Evolutionary conservation across 345 rosid genomes (phyloP), one percentile per base, ranked within the genome.

Genomic region (Linum trigynum): DNA sequence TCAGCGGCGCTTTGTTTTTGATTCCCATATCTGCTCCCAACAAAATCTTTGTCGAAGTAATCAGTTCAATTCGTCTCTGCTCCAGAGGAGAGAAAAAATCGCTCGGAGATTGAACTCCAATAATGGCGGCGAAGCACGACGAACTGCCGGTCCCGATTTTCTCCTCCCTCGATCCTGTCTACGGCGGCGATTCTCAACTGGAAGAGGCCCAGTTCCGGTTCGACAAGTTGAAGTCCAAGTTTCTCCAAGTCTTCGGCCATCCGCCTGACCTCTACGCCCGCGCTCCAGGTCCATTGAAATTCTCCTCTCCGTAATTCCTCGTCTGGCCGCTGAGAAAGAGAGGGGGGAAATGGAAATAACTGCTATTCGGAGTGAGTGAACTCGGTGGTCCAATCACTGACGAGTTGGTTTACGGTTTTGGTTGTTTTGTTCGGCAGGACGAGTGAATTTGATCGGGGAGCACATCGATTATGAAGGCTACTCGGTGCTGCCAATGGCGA

Each of bases 401-500:
- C 64, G 62, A 59, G 67, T 41, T 51, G n/a, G 17, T 5, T n/a
- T 36, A 14, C 11, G 32, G 32, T 23, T 23, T 23, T 23, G 0
- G 32, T 23, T 23, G 32, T 23, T 23, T 23, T 23, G 14, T 15
- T 55, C 12, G 74, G 57, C 72, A 94, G 99, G 99, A 70, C 83
- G 99, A 81, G 97, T 94, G 78, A 94, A 90, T 78, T 76, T 94
- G 90, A 94, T 94, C 1, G 99, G 99, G 67, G 99, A 91, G 65
- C 99, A 94, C 70, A 87, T 94, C 64, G 99, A 94, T 59, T 94
- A 94, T 71, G 99, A 94, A 71, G 99, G 99, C 10, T 94, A 94
- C 74, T 94, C 99, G 0, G 99, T 91, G 78, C 63, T 94, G 63
- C 99, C 99, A 1, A 90, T 90, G 99, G 99, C 99, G 17, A 88